Conservation (phyloP, 169 alveolate genomes). For the Cryptosporidium parvum region DNA sequence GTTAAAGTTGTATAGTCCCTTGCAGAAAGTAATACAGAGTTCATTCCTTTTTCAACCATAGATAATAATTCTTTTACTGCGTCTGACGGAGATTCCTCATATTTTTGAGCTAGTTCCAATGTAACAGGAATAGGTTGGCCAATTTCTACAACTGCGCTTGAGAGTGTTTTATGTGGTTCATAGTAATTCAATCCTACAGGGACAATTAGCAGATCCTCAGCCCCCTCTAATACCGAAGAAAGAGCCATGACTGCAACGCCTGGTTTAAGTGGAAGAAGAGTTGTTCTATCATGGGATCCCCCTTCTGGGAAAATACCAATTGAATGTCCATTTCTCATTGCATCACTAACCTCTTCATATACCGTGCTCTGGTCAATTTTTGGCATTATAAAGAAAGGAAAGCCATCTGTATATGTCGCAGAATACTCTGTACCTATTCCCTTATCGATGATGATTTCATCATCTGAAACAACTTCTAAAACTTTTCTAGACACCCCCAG, state of each 20-base stretch:
- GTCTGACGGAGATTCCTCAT: conserved; percentile 54
- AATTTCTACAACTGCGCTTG: conserved; percentile 86
- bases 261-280: conserved; percentile 93
- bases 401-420: conserved; percentile 68
- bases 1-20: conserved; percentile 67
- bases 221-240: conserved; percentile 91
- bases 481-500: conserved; percentile 82
- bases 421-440: conserved; percentile 74
- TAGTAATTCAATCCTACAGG: conserved; percentile 90
- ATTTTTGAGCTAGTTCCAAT: conserved; percentile 46
- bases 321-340: conserved; percentile 89
- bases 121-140: conserved; percentile 87
- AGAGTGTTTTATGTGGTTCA: conserved; percentile 86
- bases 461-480: conserved; percentile 87
- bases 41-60: conserved; percentile 72
- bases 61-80: conserved; percentile 50
- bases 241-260: conserved; percentile 94
- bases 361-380: conserved; percentile 92
- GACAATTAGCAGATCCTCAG: conserved; percentile 89
- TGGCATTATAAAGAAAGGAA: conserved; percentile 84
- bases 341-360: conserved; percentile 88
- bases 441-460: conserved; percentile 84
- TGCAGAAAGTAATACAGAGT: conserved; percentile 73
- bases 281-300: conserved; percentile 95
- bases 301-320: conserved; percentile 96